Conservation (phyloP, 2,329 filamentous ascomycete species). For the Sordariomycetes sp. region DNA sequence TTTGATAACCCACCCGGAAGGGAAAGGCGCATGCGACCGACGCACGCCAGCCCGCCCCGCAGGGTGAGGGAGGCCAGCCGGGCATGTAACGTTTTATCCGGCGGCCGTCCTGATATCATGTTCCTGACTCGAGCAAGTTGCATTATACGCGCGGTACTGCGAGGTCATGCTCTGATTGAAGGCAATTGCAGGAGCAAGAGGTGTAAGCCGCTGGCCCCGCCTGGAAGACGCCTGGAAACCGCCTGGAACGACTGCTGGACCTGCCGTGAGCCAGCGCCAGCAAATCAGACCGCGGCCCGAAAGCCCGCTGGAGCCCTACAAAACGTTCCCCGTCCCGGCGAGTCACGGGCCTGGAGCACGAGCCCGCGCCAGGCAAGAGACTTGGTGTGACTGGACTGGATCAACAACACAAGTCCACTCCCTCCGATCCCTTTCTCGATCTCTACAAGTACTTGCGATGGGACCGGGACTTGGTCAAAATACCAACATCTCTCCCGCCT, state of each 20-base stretch:
- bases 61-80: not conserved
- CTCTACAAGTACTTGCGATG: not conserved
- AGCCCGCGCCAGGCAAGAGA: not conserved
- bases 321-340: not conserved
- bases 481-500: not conserved
- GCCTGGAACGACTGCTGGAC: no score
- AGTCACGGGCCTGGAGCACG: not conserved
- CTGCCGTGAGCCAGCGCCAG: not conserved
- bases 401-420: not conserved
- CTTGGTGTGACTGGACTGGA: no score
- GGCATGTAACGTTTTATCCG: not conserved
- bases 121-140: not conserved
- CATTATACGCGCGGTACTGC: not conserved
- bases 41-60: no score
- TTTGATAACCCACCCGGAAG: not conserved
- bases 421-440: not conserved
- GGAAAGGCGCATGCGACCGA: not conserved
- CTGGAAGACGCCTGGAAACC: not conserved
- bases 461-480: not conserved
- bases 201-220: not conserved
- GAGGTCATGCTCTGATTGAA: not conserved
- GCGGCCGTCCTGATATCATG: not conserved
- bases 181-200: no score
- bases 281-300: not conserved
- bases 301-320: not conserved